phyloP scores from a whole-genome alignment of 2,329 filamentous ascomycete species.

The Beauveria sp. region DNA sequence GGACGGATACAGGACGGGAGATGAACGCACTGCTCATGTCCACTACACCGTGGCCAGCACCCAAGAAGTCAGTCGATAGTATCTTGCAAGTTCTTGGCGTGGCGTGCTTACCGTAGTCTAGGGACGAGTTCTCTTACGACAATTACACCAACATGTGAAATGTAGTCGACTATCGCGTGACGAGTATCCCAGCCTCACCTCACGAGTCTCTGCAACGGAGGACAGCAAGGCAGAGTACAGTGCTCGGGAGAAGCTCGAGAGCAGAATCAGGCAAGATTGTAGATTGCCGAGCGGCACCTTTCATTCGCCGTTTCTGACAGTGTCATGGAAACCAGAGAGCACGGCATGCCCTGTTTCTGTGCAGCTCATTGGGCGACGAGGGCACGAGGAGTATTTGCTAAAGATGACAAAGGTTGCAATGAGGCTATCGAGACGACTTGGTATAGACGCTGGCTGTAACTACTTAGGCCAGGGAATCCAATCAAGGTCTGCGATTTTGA shows the following conservation, averaged over 20 bases:
- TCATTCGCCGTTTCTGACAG: background rate
- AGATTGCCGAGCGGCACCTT: background rate
- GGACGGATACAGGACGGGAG: background rate
- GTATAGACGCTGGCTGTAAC: background rate
- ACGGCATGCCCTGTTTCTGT: background rate
- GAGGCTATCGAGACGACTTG: background rate
- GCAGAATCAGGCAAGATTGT: background rate
- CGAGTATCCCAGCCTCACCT: background rate
- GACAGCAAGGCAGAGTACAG: background rate
- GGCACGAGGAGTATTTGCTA: background rate
- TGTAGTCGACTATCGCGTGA: background rate
- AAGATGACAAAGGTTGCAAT: background rate
- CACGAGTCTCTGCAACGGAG: background rate
- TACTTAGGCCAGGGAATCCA: too few relatives aligned
- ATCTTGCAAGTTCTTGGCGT: background rate
- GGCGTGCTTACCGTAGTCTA: background rate
- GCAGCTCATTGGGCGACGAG: background rate
- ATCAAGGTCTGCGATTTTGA: too few relatives aligned
- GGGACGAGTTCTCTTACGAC: background rate
- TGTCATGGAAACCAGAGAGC: background rate
- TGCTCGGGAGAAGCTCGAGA: background rate
- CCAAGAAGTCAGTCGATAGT: background rate
- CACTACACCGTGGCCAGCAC: background rate
- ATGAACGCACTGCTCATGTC: constrained; percentile 1
- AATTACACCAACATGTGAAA: constrained; percentile 4